A percentile compares a stretch with the other conserved stretches of the same genome.
phyloP scores from a whole-genome alignment of 139 green algal genomes.

The Closterium sp. region DNA sequence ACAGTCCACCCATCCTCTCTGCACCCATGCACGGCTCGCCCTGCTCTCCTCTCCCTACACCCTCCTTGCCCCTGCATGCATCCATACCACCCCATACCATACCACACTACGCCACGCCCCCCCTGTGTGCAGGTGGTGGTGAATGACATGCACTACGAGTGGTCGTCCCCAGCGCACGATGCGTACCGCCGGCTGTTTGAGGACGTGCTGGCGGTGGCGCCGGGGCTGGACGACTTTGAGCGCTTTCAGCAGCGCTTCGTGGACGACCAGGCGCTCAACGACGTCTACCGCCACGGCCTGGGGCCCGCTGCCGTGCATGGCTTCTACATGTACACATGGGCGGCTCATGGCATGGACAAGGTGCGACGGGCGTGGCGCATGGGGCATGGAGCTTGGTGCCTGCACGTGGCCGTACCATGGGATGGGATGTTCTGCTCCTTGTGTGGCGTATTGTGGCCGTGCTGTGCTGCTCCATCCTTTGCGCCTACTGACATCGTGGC shows the following conservation, averaged over 20 bases:
- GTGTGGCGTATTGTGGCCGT: no score
- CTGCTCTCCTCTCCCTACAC: background rate
- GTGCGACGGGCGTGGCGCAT: background rate
- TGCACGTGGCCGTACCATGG: background rate
- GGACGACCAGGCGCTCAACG: conserved; percentile 40
- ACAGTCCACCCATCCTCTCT: background rate
- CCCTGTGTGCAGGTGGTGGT: conserved; percentile 32
- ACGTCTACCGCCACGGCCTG: conserved; percentile 41
- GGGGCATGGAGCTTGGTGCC: background rate
- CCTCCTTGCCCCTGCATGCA: background rate
- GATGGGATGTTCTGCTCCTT: background rate
- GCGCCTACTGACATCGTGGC: no score
- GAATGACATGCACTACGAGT: conserved; percentile 54
- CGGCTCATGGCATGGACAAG: conserved; percentile 50
- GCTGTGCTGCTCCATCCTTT: no score
- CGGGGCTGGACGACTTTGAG: conserved; percentile 46
- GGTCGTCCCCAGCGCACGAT: conserved; percentile 37
- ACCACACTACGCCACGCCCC: background rate
- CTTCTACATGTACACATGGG: conserved; percentile 57
- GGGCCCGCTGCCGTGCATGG: conserved; percentile 45
- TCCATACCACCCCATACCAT: background rate
- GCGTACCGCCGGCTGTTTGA: conserved; percentile 17
- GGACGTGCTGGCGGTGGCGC: conserved; percentile 5
- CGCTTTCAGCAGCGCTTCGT: conserved; percentile 34
- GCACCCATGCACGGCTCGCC: background rate